Conservation (phyloP, 176 grass and related monocot species). For the Oryza glaberrima region DNA sequence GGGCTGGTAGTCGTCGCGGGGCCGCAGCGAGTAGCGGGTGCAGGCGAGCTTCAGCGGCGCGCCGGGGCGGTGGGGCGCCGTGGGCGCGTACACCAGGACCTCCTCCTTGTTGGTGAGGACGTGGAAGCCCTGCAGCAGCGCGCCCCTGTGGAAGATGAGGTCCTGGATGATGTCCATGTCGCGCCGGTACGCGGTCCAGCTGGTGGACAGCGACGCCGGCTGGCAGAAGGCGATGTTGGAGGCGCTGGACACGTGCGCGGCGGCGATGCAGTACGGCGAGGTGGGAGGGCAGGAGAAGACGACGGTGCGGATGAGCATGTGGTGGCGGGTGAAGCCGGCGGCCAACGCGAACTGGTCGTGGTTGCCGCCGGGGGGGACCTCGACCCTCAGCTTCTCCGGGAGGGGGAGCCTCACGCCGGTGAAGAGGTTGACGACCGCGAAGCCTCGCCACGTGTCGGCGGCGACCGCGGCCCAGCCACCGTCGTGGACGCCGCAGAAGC, state of each 20-base stretch:
- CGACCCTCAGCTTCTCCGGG: conserved; percentile 17
- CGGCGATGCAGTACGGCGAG: conserved; percentile 4
- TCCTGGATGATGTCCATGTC: not conserved
- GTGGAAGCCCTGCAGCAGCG: conserved; percentile 28
- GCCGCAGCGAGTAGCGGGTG: not conserved
- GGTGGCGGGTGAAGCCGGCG: not conserved
- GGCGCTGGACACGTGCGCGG: conserved; percentile 5
- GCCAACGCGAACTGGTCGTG: not conserved
- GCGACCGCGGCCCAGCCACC: conserved; percentile 37
- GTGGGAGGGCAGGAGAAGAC: conserved; percentile 35
- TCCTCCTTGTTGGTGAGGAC: conserved; percentile 24
- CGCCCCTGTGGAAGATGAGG: conserved; percentile 23
- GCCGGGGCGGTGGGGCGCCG: not conserved
- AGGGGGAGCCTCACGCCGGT: conserved; percentile 1
- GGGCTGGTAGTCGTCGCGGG: not conserved
- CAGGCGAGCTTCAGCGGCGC: not conserved
- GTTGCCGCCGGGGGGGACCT: not conserved
- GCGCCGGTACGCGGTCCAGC: not conserved
- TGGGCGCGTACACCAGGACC: not conserved
- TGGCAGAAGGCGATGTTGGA: conserved; percentile 38
- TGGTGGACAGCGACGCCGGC: not conserved
- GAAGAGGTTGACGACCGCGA: conserved; percentile 18
- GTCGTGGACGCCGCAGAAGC: conserved; percentile 18
- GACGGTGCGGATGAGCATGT: conserved; percentile 26
- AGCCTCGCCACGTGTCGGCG: not conserved